A percentile compares a stretch with the other conserved stretches of the same genome.
Conservation (phyloP, 805 yeast species). For the Kuraishia ogatae region DNA sequence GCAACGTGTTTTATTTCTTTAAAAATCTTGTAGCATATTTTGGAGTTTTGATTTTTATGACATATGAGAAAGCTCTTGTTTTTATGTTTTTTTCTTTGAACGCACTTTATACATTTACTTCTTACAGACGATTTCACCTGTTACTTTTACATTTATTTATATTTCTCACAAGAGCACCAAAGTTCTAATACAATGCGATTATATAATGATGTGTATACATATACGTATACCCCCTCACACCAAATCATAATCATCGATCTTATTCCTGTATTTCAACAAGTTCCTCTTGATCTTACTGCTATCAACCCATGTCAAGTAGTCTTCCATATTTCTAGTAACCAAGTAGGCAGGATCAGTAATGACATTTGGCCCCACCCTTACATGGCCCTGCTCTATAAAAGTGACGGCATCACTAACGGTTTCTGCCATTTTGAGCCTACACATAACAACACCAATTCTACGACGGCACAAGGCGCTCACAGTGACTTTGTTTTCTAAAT, state of each 20-base stretch:
- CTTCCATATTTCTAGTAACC: conserved; percentile 91
- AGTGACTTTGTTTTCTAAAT: conserved; percentile 82
- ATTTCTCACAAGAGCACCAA: neutral
- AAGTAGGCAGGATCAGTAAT: conserved; percentile 94
- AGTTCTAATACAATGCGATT: no score
- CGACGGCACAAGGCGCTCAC: conserved; percentile 91
- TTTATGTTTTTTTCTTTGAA: neutral
- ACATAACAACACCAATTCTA: conserved; percentile 91
- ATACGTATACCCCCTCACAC: no score
- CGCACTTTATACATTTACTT: neutral
- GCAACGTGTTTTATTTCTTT: neutral
- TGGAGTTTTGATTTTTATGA: neutral
- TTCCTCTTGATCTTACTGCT: conserved; percentile 87
- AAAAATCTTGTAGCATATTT: neutral
- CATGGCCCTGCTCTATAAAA: conserved; percentile 94
- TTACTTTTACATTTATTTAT: no score
- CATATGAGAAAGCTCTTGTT: neutral
- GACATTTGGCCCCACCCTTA: conserved; percentile 92
- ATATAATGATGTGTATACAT: no score
- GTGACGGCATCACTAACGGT: conserved; percentile 82
- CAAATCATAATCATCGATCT: conserved; percentile 39
- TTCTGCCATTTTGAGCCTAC: conserved; percentile 89
- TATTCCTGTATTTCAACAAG: conserved; percentile 78
- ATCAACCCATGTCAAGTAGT: conserved; percentile 97
- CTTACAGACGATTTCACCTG: neutral